Percentiles rank a stretch among this genome's conserved stretches.
These are phyloP conservation scores for Panicum miliaceum DNA, from an alignment of 176 grass and related monocot species.

Conservation along the genomic window DNA sequence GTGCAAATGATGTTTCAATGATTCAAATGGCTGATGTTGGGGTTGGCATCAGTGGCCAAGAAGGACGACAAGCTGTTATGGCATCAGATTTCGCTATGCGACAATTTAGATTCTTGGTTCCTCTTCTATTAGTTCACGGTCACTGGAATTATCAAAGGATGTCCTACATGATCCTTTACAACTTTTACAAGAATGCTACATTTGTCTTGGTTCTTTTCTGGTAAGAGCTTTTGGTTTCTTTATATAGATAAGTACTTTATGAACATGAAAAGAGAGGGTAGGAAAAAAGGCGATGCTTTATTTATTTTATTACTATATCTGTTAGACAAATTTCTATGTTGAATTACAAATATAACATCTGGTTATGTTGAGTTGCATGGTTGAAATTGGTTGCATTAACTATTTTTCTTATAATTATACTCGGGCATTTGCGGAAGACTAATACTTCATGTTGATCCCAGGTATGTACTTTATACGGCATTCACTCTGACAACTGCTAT, in stretches of 20 bases:
- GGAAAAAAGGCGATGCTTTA: not conserved
- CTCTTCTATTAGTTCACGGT: constrained; percentile 88
- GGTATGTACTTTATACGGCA: constrained; percentile 82
- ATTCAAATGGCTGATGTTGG: constrained; percentile 95
- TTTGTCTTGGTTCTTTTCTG: constrained; percentile 93
- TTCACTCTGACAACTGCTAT: constrained; percentile 85
- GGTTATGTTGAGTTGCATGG: constrained; percentile 21
- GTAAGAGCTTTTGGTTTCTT: constrained; percentile 50
- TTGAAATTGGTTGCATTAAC: not conserved
- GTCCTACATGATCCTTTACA: constrained; percentile 93
- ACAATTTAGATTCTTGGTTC: constrained; percentile 91
- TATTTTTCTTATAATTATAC: constrained; percentile 29
- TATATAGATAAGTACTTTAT: not conserved
- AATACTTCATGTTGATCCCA: constrained; percentile 49
- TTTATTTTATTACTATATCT: constrained; percentile 13
- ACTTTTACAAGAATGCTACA: constrained; percentile 89
- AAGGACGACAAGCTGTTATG: constrained; percentile 94
- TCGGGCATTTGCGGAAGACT: not conserved
- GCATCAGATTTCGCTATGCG: constrained; percentile 90
- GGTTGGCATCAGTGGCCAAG: constrained; percentile 85
- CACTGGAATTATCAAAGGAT: constrained; percentile 97
- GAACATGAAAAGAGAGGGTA: constrained; percentile 1
- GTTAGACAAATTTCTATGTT: not conserved
- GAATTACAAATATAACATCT: constrained; percentile 14
- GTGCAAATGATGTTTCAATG: constrained; percentile 98